A percentile compares a stretch with the other conserved stretches of the same genome.
These are phyloP conservation scores for Amanita rubescens DNA, from an alignment of 768 basidiomycete genomes.

Conservation along the genomic window DNA sequence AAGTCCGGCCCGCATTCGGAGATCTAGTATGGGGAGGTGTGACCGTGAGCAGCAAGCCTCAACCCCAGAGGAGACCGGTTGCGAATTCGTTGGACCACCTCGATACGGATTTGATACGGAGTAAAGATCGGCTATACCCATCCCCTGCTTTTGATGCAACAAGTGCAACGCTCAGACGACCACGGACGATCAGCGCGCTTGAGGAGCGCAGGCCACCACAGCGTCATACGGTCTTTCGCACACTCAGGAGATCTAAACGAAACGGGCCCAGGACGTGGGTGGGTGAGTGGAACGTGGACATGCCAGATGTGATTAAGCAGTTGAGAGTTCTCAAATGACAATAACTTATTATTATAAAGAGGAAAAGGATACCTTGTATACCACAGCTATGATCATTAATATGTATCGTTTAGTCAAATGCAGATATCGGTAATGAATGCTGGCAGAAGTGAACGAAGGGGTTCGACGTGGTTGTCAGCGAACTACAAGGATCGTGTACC, in stretches of 20 bases:
- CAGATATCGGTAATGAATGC: too few relatives aligned
- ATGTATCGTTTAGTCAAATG: neutral
- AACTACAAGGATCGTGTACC: neutral
- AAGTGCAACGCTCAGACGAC: neutral
- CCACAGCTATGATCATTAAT: neutral
- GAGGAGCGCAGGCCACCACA: too few relatives aligned
- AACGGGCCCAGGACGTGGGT: neutral
- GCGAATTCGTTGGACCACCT: too few relatives aligned
- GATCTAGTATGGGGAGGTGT: neutral
- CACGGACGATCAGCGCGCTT: neutral
- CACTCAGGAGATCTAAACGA: too few relatives aligned
- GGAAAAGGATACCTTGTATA: neutral
- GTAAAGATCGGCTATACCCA: neutral
- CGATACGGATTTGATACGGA: neutral
- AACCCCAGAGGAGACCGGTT: neutral
- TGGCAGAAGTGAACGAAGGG: too few relatives aligned
- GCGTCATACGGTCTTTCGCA: too few relatives aligned
- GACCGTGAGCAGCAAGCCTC: neutral
- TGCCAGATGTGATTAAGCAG: neutral
- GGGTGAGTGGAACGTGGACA: constrained; percentile 3
- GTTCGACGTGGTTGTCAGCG: too few relatives aligned
- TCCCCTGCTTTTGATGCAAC: neutral
- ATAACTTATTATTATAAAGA: neutral
- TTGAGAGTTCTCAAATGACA: neutral
- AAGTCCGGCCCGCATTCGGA: neutral